Conservation (phyloP, 1,284 basidiomycete species). For the Earliella scabrosa region DNA sequence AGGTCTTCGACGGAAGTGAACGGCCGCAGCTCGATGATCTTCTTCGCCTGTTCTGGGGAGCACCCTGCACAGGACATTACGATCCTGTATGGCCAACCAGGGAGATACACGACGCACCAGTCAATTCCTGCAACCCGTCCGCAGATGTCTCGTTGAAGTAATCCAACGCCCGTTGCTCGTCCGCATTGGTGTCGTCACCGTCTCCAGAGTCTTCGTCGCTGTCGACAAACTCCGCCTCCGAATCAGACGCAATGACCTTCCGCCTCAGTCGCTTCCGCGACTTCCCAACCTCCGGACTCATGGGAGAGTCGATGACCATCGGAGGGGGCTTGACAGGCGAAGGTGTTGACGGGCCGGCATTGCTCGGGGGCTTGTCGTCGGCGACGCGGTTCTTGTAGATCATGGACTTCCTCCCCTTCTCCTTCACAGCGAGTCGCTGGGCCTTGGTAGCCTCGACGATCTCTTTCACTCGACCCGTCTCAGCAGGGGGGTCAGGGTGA, state of each 20-base stretch:
- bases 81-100: not conserved
- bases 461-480: slow-evolving; percentile 67
- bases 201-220: slow-evolving; percentile 38
- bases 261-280: slow-evolving; percentile 59
- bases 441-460: slow-evolving; percentile 71
- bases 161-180: slow-evolving; percentile 63
- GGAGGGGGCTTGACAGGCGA: slow-evolving; percentile 25
- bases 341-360: slow-evolving; percentile 19
- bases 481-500: slow-evolving; percentile 34
- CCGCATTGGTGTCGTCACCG: slow-evolving; percentile 29
- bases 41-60: slow-evolving; percentile 78
- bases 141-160: slow-evolving; percentile 85
- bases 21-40: slow-evolving; percentile 83
- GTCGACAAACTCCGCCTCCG: slow-evolving; percentile 49
- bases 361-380: slow-evolving; percentile 36
- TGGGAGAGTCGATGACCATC: slow-evolving; percentile 14
- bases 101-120: slow-evolving; percentile 59
- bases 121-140: slow-evolving; percentile 86
- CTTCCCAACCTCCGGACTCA: slow-evolving; percentile 45
- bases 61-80: slow-evolving; percentile 63
- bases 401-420: slow-evolving; percentile 76
- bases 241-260: slow-evolving; percentile 69
- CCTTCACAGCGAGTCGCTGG: slow-evolving; percentile 60
- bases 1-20: slow-evolving; percentile 84
- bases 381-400: slow-evolving; percentile 73